A percentile compares a stretch with the other conserved stretches of the same genome.
These are phyloP conservation scores for Chaetomidium leptoderma DNA, from an alignment of 495 filamentous ascomycete species.

Conservation along the genomic window DNA sequence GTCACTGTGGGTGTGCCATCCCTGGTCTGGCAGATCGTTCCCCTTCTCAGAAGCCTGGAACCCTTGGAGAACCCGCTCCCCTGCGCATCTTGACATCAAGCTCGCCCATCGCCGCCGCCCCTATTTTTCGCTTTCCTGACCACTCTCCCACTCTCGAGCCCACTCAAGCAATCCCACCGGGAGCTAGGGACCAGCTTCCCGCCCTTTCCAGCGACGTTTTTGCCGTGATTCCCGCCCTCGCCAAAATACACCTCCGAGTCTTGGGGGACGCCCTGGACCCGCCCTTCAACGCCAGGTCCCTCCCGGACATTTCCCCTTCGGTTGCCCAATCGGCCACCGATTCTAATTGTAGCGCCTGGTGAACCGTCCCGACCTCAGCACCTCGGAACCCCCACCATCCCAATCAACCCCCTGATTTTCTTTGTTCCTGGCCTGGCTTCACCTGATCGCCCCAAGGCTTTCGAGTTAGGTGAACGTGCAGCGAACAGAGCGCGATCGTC, in stretches of 20 bases:
- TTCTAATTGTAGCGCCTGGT: background rate
- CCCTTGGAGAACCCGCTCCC: conserved; percentile 7
- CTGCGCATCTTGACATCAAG: conserved; percentile 23
- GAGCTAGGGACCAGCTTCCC: background rate
- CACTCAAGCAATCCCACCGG: background rate
- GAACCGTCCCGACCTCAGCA: conserved; percentile 1
- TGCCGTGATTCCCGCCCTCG: background rate
- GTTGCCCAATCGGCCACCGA: background rate
- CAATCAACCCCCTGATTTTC: background rate
- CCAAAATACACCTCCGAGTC: too few species aligned
- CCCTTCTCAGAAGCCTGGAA: conserved; percentile 2
- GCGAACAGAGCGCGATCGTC: too few species aligned
- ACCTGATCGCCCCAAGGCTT: too few species aligned
- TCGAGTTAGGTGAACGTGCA: too few species aligned
- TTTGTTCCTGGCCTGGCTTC: background rate
- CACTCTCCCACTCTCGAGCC: too few species aligned
- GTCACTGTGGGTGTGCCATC: conserved; percentile 21
- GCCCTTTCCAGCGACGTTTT: background rate
- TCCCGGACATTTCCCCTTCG: too few species aligned
- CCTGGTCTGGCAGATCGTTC: conserved; percentile 23
- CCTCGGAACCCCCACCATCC: background rate
- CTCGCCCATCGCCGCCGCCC: conserved; percentile 7
- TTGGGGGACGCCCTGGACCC: too few species aligned
- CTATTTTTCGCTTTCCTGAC: background rate
- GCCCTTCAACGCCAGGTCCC: too few species aligned